Conservation (phyloP, 1,284 basidiomycete species). For the Rhodotorula sp. region DNA sequence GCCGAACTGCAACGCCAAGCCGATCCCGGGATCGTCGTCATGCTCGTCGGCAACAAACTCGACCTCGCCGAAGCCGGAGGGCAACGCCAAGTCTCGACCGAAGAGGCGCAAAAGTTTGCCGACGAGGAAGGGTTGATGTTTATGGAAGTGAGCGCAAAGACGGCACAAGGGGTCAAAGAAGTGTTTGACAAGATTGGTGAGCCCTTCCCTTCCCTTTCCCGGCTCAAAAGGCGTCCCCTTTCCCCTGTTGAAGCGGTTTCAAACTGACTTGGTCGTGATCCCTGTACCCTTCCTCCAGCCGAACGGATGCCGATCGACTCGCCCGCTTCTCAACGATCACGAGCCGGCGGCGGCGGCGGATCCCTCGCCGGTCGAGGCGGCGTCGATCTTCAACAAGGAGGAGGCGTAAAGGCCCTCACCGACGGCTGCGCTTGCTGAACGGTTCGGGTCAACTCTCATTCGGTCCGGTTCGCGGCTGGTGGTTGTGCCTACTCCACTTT, state of each 20-base stretch:
- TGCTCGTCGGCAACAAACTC: constrained; percentile 86
- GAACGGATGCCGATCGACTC: constrained; percentile 89
- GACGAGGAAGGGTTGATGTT: constrained; percentile 88
- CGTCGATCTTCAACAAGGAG: constrained; percentile 23
- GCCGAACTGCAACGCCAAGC: constrained; percentile 98
- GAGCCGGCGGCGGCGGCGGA: constrained; percentile 43
- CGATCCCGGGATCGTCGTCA: constrained; percentile 97
- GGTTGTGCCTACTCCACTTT: too few species aligned
- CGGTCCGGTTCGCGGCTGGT: not conserved
- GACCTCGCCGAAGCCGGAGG: constrained; percentile 51
- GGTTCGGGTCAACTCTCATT: not conserved
- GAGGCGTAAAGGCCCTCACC: constrained; percentile 58
- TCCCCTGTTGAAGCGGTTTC: not conserved
- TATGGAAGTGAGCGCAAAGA: constrained; percentile 98
- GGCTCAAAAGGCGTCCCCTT: not conserved
- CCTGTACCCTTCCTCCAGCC: constrained; percentile 55
- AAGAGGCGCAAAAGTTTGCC: constrained; percentile 95
- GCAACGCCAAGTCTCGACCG: constrained; percentile 78
- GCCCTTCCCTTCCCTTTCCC: constrained; percentile 1
- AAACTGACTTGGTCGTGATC: not conserved
- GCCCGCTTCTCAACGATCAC: constrained; percentile 61
- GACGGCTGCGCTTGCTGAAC: constrained; percentile 69
- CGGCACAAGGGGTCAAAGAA: constrained; percentile 90
- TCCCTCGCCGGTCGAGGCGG: constrained; percentile 23
- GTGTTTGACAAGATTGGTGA: constrained; percentile 95